phyloP scores from a whole-genome alignment of 1,139 yeast species.

The Yamadazyma triangularis region DNA sequence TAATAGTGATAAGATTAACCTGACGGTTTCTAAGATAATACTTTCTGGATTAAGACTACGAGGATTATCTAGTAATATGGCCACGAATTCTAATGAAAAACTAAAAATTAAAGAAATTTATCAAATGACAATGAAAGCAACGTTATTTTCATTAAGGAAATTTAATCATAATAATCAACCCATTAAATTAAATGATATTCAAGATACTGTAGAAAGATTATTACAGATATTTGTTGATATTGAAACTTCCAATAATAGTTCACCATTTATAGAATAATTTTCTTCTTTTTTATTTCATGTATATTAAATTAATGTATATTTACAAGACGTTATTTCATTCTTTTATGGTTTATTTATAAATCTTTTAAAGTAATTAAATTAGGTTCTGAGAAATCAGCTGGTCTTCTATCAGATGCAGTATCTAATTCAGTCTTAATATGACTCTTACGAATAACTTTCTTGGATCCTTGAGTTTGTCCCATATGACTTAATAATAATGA shows the following conservation, averaged over 20 bases:
- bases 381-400: conserved; percentile 14
- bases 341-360: conserved; percentile 15
- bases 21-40: conserved; percentile 31
- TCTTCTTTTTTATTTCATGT: neutral
- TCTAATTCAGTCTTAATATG: conserved; percentile 28
- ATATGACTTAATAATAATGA: conserved; percentile 37
- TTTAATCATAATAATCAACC: conserved; percentile 14
- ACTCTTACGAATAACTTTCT: conserved; percentile 19
- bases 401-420: conserved; percentile 24
- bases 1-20: conserved; percentile 30
- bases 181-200: conserved; percentile 25
- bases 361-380: conserved; percentile 12
- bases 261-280: conserved; percentile 12
- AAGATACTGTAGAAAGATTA: conserved; percentile 34
- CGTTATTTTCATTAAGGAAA: conserved; percentile 38
- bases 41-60: conserved; percentile 41
- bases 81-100: conserved; percentile 24
- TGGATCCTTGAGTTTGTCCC: conserved; percentile 16
- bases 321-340: neutral
- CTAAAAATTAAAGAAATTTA: conserved; percentile 37
- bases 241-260: conserved; percentile 10
- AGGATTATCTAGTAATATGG: conserved; percentile 29
- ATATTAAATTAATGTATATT: too few species aligned
- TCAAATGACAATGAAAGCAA: conserved; percentile 39
- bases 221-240: conserved; percentile 33